Evolutionary conservation across 176 grass and related monocot species (phyloP).

Genomic region (Oropetium thomaeum): DNA sequence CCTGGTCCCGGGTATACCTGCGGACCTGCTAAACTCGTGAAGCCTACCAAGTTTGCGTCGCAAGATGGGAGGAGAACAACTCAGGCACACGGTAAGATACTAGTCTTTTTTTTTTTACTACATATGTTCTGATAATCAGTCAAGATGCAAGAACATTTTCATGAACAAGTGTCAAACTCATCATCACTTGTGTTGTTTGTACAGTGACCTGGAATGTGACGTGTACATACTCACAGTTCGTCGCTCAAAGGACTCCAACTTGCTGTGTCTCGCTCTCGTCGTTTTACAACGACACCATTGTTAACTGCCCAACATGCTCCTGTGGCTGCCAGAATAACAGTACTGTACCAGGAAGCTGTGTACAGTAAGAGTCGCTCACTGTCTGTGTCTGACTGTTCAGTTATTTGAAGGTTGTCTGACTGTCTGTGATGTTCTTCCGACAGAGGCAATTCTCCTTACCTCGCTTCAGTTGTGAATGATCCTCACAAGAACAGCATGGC

Average conservation of each 20-base stretch:
- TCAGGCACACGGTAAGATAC: conserved; percentile 62
- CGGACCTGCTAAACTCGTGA: conserved; percentile 48
- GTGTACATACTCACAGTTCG: conserved; percentile 74
- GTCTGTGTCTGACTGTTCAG: neutral
- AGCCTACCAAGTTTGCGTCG: conserved; percentile 55
- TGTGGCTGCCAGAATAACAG: conserved; percentile 76
- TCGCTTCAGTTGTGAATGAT: conserved; percentile 50
- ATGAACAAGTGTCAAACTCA: conserved; percentile 2
- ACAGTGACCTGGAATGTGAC: conserved; percentile 86
- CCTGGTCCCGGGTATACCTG: conserved; percentile 83
- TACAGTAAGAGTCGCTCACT: conserved; percentile 49
- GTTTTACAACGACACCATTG: conserved; percentile 82
- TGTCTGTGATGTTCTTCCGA: conserved; percentile 17
- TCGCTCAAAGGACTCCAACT: conserved; percentile 53
- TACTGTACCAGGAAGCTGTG: conserved; percentile 61
- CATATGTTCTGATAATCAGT: neutral
- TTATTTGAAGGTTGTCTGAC: conserved; percentile 23
- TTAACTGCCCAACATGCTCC: conserved; percentile 66
- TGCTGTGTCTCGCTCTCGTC: conserved; percentile 81
- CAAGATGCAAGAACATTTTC: neutral
- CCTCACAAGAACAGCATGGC: conserved; percentile 36
- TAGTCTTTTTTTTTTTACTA: too few relatives aligned
- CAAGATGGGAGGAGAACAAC: conserved; percentile 67
- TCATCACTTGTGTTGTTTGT: conserved; percentile 6
- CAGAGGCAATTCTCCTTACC: conserved; percentile 64